Conservation (phyloP, 768 basidiomycete species). For the Pisolithus marmoratus region DNA sequence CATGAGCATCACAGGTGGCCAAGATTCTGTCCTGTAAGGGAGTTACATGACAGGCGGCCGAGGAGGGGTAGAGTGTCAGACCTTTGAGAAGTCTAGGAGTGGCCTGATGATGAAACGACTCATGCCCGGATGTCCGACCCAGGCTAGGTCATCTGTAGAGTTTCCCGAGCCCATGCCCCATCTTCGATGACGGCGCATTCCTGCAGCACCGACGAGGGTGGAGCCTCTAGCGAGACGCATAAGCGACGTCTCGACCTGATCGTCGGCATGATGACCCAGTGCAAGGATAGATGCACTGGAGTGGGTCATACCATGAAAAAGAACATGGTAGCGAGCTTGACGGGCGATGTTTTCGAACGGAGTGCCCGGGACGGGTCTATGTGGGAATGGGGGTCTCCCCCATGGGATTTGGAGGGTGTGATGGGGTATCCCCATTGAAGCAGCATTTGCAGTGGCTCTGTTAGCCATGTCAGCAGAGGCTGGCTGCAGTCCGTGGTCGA, state of each 20-base stretch:
- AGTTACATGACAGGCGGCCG: background rate
- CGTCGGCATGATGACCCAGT: conserved; percentile 75
- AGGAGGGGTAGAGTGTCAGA: conserved; percentile 21
- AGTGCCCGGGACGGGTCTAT: conserved; percentile 32
- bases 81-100: conserved; percentile 64
- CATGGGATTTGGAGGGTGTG: conserved; percentile 48
- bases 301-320: conserved; percentile 44
- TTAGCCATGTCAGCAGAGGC: conserved; percentile 52
- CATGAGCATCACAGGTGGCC: conserved; percentile 64
- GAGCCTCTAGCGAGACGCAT: conserved; percentile 63
- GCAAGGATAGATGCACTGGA: conserved; percentile 41
- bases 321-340: conserved; percentile 46
- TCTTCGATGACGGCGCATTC: conserved; percentile 61
- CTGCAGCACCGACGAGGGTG: conserved; percentile 50
- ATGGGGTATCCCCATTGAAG: conserved; percentile 40
- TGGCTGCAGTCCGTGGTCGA: conserved; percentile 67
- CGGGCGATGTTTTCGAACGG: conserved; percentile 56
- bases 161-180: conserved; percentile 69
- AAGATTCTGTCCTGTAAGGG: conserved; percentile 65
- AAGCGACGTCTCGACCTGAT: conserved; percentile 77
- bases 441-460: conserved; percentile 39
- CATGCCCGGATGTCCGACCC: conserved; percentile 54
- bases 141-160: conserved; percentile 28
- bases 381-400: conserved; percentile 48
- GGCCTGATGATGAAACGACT: conserved; percentile 67